These are phyloP conservation scores for Cucurbita ficifolia DNA, from an alignment of 306 rosid species.

Conservation along the genomic window DNA sequence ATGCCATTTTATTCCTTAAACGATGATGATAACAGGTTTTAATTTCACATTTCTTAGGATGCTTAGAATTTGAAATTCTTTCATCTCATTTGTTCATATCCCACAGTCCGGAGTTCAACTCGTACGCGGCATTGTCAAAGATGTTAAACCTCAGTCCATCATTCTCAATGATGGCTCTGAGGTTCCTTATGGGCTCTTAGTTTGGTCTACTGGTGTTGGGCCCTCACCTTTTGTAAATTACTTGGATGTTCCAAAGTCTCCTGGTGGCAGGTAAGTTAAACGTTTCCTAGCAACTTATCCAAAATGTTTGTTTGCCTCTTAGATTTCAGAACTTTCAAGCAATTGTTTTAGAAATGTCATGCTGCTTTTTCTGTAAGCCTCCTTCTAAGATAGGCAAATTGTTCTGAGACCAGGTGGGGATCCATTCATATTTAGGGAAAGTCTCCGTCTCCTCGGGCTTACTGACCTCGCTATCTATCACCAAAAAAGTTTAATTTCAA, in stretches of 20 bases:
- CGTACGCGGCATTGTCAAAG: constrained; percentile 80
- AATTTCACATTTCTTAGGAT: neutral
- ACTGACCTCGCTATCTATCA: neutral
- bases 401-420: neutral
- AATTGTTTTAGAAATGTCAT: neutral
- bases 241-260: constrained; percentile 65
- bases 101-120: constrained; percentile 95
- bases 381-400: neutral
- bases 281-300: neutral
- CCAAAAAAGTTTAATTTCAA: neutral
- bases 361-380: neutral
- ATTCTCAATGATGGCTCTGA: constrained; percentile 81
- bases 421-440: neutral
- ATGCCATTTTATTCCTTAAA: neutral
- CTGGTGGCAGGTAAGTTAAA: constrained; percentile 71
- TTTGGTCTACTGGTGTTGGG: constrained; percentile 99
- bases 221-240: constrained; percentile 57
- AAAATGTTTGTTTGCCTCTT: neutral
- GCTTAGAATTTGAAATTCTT: neutral
- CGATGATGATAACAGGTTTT: neutral
- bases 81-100: constrained; percentile 14
- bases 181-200: constrained; percentile 88
- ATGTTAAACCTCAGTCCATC: constrained; percentile 52
- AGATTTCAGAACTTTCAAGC: neutral
- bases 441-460: neutral